Conservation (phyloP, 2,329 filamentous ascomycete genomes). For the Didymella pinodella region DNA sequence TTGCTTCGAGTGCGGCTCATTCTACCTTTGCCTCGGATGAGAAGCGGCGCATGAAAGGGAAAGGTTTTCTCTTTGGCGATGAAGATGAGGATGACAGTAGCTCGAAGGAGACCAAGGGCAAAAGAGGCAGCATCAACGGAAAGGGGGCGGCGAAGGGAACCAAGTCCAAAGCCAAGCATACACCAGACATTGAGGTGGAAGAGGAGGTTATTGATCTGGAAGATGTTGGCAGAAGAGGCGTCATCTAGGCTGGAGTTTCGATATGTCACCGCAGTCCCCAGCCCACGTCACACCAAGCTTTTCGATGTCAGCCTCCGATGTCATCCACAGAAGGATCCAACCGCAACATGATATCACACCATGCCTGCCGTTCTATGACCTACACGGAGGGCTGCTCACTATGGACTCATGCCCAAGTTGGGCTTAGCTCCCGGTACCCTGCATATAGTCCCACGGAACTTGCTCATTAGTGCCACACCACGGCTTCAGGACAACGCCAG, state of each 20-base stretch:
- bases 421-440: conserved; percentile 17
- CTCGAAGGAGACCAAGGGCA: conserved; percentile 28
- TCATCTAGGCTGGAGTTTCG: conserved; percentile 27
- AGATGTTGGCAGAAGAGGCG: conserved; percentile 45
- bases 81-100: conserved; percentile 46
- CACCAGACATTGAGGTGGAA: conserved; percentile 39
- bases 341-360: not conserved
- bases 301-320: conserved; percentile 5
- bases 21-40: conserved; percentile 48
- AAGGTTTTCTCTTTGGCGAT: conserved; percentile 53
- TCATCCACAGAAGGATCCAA: conserved; percentile 2
- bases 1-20: conserved; percentile 46
- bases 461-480: conserved; percentile 33
- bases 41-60: conserved; percentile 47
- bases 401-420: conserved; percentile 17
- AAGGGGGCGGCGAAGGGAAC: conserved; percentile 28
- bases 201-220: conserved; percentile 50
- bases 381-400: conserved; percentile 16
- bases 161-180: conserved; percentile 36
- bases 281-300: conserved; percentile 7
- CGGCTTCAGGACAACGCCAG: conserved; percentile 18
- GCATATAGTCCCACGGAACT: conserved; percentile 34
- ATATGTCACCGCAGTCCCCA: conserved; percentile 1
- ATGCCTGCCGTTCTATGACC: conserved; percentile 13
- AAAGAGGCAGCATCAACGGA: conserved; percentile 32